Conservation (phyloP, 441 rosid species). For the Pelargonium cotyledonis region DNA sequence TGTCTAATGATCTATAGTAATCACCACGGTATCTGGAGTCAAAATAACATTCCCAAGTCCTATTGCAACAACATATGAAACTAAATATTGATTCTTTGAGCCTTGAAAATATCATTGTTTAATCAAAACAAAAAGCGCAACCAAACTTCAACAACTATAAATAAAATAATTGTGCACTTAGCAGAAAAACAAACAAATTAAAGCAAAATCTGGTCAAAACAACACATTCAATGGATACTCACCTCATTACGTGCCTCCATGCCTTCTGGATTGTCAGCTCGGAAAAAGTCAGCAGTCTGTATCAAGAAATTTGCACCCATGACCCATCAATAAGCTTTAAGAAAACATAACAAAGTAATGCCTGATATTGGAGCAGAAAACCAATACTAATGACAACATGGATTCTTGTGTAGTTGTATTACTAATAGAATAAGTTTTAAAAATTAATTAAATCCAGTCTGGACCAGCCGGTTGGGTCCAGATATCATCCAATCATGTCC, state of each 20-base stretch:
- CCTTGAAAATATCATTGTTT: neutral
- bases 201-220: neutral
- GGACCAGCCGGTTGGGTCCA: too few relatives aligned
- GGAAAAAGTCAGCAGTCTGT: slow-evolving; percentile 96
- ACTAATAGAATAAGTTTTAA: too few relatives aligned
- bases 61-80: neutral
- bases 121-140: too few relatives aligned
- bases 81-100: slow-evolving; percentile 7
- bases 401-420: neutral
- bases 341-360: slow-evolving; percentile 11
- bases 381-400: neutral
- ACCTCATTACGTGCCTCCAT: slow-evolving; percentile 99
- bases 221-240: slow-evolving; percentile 19
- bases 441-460: too few relatives aligned
- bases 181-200: slow-evolving; percentile 14
- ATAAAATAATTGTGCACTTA: neutral
- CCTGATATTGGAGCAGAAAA: too few relatives aligned
- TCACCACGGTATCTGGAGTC: too few relatives aligned
- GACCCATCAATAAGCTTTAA: slow-evolving; percentile 22
- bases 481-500: too few relatives aligned
- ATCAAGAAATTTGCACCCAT: slow-evolving; percentile 26
- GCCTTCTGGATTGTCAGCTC: slow-evolving; percentile 97
- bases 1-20: too few relatives aligned
- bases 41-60: neutral
- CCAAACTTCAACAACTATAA: neutral